Evolutionary conservation across 257 asterid species (phyloP).

Genomic region (Cynanchum wilfordii): DNA sequence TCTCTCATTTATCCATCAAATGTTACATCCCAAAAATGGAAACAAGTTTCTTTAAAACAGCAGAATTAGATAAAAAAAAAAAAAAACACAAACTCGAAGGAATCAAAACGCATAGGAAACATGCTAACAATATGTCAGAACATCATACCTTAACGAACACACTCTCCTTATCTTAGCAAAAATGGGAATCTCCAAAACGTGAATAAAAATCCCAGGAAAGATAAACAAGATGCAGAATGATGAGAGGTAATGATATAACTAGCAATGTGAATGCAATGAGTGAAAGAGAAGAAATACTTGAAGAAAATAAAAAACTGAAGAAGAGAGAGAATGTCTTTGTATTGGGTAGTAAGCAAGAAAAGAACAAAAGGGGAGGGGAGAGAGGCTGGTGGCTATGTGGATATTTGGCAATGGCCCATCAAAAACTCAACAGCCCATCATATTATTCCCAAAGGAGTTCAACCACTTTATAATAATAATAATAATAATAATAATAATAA

Average conservation of each 20-base stretch:
- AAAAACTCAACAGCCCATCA: conserved; percentile 12
- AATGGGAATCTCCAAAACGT: conserved; percentile 6
- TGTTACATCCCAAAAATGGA: conserved; percentile 11
- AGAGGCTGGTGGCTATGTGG: neutral
- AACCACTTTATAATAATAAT: no score
- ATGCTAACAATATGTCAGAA: neutral
- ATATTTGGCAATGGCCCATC: conserved; percentile 10
- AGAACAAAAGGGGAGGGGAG: neutral
- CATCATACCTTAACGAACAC: conserved; percentile 7
- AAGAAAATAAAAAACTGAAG: neutral
- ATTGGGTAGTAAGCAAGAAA: neutral
- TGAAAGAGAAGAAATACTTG: conserved; percentile 20
- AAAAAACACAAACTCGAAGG: neutral
- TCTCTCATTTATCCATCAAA: conserved; percentile 8
- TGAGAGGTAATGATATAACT: conserved; percentile 9
- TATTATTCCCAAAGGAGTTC: neutral
- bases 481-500: no score
- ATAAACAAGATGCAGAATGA: conserved; percentile 11
- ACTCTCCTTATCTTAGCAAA: neutral
- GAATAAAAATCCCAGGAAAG: conserved; percentile 5
- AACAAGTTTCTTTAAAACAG: neutral
- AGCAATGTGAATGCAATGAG: conserved; percentile 4
- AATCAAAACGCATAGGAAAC: neutral
- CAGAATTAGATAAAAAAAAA: neutral
- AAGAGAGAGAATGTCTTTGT: neutral